Evolutionary conservation across 345 rosid species (phyloP).

Genomic region (Eucalyptus marginata): DNA sequence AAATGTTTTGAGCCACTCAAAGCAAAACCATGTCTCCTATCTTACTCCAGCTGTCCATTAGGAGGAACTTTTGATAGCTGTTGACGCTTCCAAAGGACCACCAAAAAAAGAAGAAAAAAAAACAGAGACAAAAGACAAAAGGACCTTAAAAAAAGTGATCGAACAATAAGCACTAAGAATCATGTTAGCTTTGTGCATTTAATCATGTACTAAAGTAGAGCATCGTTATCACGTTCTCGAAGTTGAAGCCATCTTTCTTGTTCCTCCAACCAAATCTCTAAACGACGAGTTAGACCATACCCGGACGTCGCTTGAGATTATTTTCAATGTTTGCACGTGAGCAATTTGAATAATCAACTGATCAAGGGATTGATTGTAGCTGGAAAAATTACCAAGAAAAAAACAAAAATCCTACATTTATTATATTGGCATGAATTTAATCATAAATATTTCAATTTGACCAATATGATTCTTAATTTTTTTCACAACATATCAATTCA

Average conservation of each 20-base stretch:
- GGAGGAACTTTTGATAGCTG: background rate
- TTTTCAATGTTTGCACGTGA: background rate
- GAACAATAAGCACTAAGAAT: background rate
- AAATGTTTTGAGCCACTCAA: background rate
- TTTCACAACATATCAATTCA: background rate
- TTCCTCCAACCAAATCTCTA: background rate
- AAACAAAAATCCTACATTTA: too few relatives aligned
- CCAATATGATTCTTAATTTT: too few relatives aligned
- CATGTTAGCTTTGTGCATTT: background rate
- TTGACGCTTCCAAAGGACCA: background rate
- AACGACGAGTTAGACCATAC: background rate
- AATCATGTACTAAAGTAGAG: background rate
- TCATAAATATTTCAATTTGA: too few relatives aligned
- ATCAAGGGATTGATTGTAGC: background rate
- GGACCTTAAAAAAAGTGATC: background rate
- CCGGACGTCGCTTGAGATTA: background rate
- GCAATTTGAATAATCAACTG: background rate
- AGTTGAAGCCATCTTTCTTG: background rate
- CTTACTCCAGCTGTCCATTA: background rate
- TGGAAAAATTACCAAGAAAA: background rate
- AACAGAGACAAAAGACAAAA: background rate
- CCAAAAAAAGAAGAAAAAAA: background rate
- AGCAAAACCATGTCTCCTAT: background rate
- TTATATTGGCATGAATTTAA: too few relatives aligned
- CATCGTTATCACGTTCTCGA: background rate